A percentile compares a stretch with the other conserved stretches of the same genome.
Conservation (phyloP, 176 grass and related monocot species). For the Triticum dicoccoides region DNA sequence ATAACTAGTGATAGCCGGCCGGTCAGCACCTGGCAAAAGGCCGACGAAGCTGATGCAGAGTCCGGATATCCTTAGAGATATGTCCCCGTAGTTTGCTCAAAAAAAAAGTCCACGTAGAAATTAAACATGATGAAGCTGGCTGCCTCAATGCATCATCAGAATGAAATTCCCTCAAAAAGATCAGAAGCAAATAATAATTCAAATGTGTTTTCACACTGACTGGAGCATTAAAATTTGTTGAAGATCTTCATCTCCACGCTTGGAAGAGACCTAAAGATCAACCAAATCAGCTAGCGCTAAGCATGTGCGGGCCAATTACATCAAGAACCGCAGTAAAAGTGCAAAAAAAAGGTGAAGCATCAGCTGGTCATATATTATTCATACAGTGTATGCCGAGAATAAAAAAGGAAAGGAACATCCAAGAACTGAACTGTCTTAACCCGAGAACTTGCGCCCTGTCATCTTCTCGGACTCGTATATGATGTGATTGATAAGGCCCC, state of each 20-base stretch:
- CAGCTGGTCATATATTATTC: conserved; percentile 15
- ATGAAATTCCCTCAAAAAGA: too few relatives aligned
- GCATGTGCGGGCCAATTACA: neutral
- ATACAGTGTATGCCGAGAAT: neutral
- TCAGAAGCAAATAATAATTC: too few relatives aligned
- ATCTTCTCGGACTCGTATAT: conserved; percentile 87
- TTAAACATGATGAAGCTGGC: neutral
- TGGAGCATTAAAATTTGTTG: neutral
- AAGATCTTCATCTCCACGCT: neutral
- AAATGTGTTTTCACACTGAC: neutral
- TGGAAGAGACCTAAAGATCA: neutral
- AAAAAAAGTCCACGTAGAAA: too few relatives aligned
- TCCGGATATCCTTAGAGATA: neutral
- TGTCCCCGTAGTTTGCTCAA: too few relatives aligned
- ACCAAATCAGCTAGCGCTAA: neutral
- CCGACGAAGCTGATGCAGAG: neutral
- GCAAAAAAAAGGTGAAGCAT: neutral
- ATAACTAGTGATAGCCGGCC: too few relatives aligned
- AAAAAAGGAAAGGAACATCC: too few relatives aligned
- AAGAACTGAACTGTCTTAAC: conserved; percentile 26
- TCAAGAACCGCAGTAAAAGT: neutral
- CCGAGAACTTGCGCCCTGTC: conserved; percentile 68
- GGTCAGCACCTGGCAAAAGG: neutral
- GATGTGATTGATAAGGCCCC: conserved; percentile 96
- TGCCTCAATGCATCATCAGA: neutral